Conservation (phyloP, 78 protist genomes). For the Emiliania huxleyi region DNA sequence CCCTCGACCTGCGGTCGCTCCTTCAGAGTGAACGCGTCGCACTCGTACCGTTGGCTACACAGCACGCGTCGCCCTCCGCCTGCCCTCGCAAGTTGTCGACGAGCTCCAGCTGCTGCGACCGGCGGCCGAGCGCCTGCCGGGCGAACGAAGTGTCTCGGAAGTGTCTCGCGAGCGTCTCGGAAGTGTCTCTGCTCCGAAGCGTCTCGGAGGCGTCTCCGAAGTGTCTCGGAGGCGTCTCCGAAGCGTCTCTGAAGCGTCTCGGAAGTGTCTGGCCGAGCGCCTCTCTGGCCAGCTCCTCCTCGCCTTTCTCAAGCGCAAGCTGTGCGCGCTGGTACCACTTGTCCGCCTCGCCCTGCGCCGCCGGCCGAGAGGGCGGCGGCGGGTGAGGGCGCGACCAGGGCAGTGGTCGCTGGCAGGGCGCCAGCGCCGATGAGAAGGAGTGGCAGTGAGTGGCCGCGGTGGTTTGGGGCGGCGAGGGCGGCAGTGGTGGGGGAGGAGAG, state of each 20-base stretch:
- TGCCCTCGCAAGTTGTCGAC: neutral
- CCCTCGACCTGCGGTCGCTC: neutral
- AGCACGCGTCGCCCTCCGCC: neutral
- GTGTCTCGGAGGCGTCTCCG: too few species aligned
- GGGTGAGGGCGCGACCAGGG: neutral
- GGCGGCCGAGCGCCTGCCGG: slow-evolving; percentile 6
- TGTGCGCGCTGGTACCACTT: slow-evolving; percentile 8
- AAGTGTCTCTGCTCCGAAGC: too few species aligned
- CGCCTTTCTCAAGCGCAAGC: slow-evolving; percentile 7
- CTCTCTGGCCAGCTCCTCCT: slow-evolving; percentile 25
- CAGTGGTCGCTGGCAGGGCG: neutral
- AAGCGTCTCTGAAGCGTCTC: too few species aligned
- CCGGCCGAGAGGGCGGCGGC: too few species aligned
- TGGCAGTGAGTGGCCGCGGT: too few species aligned
- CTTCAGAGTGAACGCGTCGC: too few species aligned
- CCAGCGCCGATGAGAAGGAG: too few species aligned
- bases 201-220: too few species aligned
- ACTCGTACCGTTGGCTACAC: too few species aligned
- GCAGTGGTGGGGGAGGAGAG: neutral
- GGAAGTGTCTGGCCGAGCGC: neutral
- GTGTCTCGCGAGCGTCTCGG: too few species aligned
- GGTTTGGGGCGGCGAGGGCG: neutral
- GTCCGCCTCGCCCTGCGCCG: neutral
- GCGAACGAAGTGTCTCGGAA: too few species aligned
- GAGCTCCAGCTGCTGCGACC: neutral